These are phyloP conservation scores for Zarea fungicola DNA, from an alignment of 2,329 filamentous ascomycete species.

Conservation along the genomic window DNA sequence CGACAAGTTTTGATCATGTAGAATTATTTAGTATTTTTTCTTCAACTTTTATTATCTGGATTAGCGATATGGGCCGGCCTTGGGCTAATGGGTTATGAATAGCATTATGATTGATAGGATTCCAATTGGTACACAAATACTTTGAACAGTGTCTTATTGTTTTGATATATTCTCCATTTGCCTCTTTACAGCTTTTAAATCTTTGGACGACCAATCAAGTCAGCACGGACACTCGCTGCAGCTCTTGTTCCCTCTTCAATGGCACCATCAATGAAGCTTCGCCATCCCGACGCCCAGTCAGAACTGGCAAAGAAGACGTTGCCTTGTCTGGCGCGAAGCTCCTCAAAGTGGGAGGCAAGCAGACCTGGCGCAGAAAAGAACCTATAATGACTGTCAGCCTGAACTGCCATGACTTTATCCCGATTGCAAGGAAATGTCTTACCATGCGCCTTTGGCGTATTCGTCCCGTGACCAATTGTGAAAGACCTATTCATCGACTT, in stretches of 20 bases:
- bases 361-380: conserved; percentile 35
- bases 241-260: conserved; percentile 40
- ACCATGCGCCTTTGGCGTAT: conserved; percentile 40
- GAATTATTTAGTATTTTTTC: not conserved
- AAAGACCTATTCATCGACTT: conserved; percentile 29
- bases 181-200: too few species aligned
- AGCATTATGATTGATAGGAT: not conserved
- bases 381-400: conserved; percentile 9
- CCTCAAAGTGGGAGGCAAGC: conserved; percentile 31
- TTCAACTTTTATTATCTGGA: not conserved
- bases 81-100: not conserved
- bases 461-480: conserved; percentile 45
- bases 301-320: conserved; percentile 42
- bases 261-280: conserved; percentile 45
- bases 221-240: conserved; percentile 18
- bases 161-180: not conserved
- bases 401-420: not conserved
- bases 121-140: not conserved
- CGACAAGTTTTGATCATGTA: conserved; percentile 27
- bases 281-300: conserved; percentile 45
- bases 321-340: conserved; percentile 36
- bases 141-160: too few species aligned
- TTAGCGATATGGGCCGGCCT: too few species aligned
- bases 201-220: conserved; percentile 7
- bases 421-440: conserved; percentile 2